phyloP scores from a whole-genome alignment of 2,329 filamentous ascomycete species.

The Ceratocystis smalleyi region DNA sequence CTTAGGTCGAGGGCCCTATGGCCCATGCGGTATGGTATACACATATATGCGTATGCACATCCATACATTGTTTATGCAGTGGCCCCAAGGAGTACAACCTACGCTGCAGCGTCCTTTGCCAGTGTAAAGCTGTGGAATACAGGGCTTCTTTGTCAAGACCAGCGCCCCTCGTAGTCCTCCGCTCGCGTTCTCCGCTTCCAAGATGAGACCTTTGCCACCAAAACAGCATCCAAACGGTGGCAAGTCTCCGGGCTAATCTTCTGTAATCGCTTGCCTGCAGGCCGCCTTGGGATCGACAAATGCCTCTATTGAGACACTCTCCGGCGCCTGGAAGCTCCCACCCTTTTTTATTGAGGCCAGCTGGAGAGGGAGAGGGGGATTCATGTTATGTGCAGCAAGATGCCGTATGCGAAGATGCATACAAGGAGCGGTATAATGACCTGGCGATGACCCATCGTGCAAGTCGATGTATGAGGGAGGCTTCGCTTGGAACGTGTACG shows the following conservation, averaged over 20 bases:
- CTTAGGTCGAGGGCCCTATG: not conserved
- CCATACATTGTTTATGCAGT: not conserved
- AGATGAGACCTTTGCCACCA: conserved; percentile 1
- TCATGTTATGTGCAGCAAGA: no score
- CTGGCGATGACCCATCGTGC: not conserved
- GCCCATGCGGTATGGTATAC: not conserved
- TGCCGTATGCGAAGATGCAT: no score
- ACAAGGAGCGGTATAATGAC: no score
- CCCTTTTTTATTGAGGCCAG: no score
- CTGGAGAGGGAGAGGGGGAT: no score
- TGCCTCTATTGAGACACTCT: no score
- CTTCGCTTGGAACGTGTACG: not conserved
- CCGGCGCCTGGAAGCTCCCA: no score
- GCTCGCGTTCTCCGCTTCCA: not conserved
- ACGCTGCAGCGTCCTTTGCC: not conserved
- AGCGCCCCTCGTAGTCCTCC: not conserved
- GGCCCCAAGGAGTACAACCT: not conserved
- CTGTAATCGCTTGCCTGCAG: no score
- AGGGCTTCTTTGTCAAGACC: not conserved
- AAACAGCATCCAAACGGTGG: not conserved
- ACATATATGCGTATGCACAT: not conserved
- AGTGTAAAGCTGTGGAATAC: not conserved
- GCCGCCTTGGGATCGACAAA: no score
- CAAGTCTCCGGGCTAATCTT: not conserved
- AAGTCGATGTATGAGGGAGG: not conserved